Evolutionary conservation across 345 rosid species (phyloP).

Genomic region (Boechera divaricarpa): DNA sequence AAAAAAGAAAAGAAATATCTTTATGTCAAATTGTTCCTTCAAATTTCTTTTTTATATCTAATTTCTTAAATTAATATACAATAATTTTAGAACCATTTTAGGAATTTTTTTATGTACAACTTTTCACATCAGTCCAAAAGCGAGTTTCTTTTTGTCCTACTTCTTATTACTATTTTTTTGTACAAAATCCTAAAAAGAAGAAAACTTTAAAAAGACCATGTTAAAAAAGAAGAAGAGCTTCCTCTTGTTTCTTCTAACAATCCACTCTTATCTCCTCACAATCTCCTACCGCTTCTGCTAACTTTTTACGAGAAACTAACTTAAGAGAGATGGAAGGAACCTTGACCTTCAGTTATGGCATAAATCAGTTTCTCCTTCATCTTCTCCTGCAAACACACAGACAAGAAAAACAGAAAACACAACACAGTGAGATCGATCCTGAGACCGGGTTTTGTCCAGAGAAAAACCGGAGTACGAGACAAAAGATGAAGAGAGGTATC

Average conservation of each 20-base stretch:
- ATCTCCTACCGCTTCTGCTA: conserved; percentile 43
- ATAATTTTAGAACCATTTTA: not conserved
- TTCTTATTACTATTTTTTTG: conserved; percentile 38
- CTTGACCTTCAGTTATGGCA: conserved; percentile 97
- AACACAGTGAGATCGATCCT: conserved; percentile 24
- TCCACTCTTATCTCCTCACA: conserved; percentile 31
- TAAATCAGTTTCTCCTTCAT: conserved; percentile 88
- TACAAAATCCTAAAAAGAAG: conserved; percentile 35
- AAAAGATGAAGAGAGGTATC: conserved; percentile 33
- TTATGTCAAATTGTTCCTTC: not conserved
- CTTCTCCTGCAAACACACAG: conserved; percentile 67
- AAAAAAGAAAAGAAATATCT: not conserved
- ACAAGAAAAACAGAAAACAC: not conserved
- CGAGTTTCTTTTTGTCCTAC: conserved; percentile 20
- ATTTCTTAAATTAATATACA: conserved; percentile 15
- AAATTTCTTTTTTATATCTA: not conserved
- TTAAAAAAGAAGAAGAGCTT: conserved; percentile 20
- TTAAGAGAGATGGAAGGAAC: conserved; percentile 96
- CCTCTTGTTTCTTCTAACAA: conserved; percentile 32
- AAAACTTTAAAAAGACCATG: conserved; percentile 11
- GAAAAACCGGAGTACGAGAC: not conserved
- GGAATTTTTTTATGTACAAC: conserved; percentile 13
- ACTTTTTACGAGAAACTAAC: conserved; percentile 39
- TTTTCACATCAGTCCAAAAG: conserved; percentile 13
- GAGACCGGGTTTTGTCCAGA: conserved; percentile 27